Evolutionary conservation across 352 stramenopile genomes (phyloP).

Genomic region (Globisporangium solare): DNA sequence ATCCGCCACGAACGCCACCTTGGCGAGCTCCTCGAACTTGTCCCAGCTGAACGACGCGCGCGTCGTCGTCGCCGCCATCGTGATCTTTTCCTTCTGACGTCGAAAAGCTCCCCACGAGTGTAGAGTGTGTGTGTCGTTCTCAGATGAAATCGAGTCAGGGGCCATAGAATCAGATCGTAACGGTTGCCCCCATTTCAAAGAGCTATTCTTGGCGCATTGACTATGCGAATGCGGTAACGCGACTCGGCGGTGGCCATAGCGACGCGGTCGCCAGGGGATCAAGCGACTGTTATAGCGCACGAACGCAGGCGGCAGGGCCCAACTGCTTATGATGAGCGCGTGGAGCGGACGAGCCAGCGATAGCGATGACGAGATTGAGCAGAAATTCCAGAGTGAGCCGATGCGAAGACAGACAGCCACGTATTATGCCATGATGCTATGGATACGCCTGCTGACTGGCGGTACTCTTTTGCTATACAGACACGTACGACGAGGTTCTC

Average conservation of each 20-base stretch:
- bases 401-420: no score
- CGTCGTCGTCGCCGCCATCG: conserved; percentile 4
- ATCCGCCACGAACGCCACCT: conserved; percentile 53
- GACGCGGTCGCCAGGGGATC: no score
- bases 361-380: conserved; percentile 24
- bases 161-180: no score
- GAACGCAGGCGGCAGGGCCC: no score
- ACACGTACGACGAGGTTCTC: conserved; percentile 50
- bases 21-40: conserved; percentile 63
- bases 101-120: neutral
- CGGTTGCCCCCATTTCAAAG: no score
- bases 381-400: conserved; percentile 32
- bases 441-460: neutral
- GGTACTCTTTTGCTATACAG: conserved; percentile 17
- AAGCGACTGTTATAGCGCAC: no score
- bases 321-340: neutral
- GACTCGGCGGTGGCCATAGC: no score
- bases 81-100: neutral
- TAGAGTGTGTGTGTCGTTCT: no score
- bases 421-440: neutral
- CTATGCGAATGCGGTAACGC: neutral
- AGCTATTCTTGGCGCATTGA: neutral
- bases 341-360: neutral
- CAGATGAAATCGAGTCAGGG: no score
- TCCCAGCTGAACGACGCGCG: conserved; percentile 40